phyloP scores from a whole-genome alignment of 371 early-diverging fungal species.

The Smittium culicis region DNA sequence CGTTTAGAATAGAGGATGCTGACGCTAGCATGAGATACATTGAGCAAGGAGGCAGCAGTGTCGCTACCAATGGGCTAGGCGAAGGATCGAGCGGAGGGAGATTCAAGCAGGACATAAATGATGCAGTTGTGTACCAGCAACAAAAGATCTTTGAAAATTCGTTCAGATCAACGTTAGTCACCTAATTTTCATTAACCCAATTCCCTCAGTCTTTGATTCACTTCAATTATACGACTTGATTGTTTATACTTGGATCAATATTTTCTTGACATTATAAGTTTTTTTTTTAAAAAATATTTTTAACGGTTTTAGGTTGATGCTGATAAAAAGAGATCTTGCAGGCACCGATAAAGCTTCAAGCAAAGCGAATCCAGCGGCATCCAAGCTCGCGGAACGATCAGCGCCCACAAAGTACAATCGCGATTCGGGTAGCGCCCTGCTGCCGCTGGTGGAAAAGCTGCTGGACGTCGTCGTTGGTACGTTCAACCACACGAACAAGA shows the following conservation, averaged over 20 bases:
- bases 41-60: too few relatives aligned
- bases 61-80: too few relatives aligned
- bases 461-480: constrained; percentile 16
- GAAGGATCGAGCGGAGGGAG: too few relatives aligned
- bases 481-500: too few relatives aligned
- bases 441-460: constrained; percentile 12
- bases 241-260: neutral
- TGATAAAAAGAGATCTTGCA: neutral
- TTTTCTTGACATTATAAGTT: neutral
- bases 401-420: too few relatives aligned
- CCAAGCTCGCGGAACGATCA: too few relatives aligned
- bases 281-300: neutral
- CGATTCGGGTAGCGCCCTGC: too few relatives aligned
- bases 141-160: neutral
- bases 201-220: neutral
- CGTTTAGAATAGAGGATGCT: neutral
- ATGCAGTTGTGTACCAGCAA: neutral
- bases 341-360: too few relatives aligned
- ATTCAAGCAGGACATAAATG: neutral
- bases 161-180: neutral
- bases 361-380: too few relatives aligned
- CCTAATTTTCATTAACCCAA: neutral
- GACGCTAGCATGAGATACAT: neutral
- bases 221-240: neutral
- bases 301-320: neutral